Evolutionary conservation across 208 protist species (phyloP), one percentile per base, ranked within the genome.

Genomic region (Wallacemonas sp.): DNA sequence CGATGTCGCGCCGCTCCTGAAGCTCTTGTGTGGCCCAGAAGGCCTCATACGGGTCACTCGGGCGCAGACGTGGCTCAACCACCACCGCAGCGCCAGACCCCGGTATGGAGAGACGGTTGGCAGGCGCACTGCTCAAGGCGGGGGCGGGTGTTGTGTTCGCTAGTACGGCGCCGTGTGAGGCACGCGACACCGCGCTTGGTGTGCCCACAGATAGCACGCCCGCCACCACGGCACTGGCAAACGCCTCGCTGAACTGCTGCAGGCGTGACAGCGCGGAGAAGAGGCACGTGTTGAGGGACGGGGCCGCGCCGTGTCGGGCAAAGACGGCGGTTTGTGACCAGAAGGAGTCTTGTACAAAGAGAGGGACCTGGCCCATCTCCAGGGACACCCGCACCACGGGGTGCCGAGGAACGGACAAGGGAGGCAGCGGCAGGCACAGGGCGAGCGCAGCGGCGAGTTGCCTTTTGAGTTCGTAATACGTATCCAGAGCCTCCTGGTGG

Each of bases 371-470:
- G 6, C 30, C 14, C 14, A 31, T 31, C 51, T 58, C 51, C 0
- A 3, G 9, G 14, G 51, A 58, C 6, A 26, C 51, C 8, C 51
- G 30, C 17, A 22, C 9, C 0, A 31, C 41, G 5, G 24, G 33
- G 15, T 31, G 26, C 58, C 24, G 30, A 1, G 41, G 36, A 47
- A 19, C 31, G 21, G 17, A 63, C 42, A 58, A 27, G 34, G 19
- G 59, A n/a, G 84, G 79, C 6, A 88, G 62, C 12, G 79, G 62
- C 33, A 61, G 44, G 21, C 60, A 69, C n/a, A 77, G 58, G n/a
- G 42, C 27, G 27, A 93, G 67, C 11, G 83, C 82, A 30, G 60
- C 80, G 6, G 38, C 56, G 22, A 93, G 72, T 53, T 85, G 75
- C 15, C 66, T 44, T 62, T 83, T 80, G 2, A 94, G 68, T 12